phyloP scores from a whole-genome alignment of 169 alveolate genomes.

The Plasmodium reichenowi region DNA sequence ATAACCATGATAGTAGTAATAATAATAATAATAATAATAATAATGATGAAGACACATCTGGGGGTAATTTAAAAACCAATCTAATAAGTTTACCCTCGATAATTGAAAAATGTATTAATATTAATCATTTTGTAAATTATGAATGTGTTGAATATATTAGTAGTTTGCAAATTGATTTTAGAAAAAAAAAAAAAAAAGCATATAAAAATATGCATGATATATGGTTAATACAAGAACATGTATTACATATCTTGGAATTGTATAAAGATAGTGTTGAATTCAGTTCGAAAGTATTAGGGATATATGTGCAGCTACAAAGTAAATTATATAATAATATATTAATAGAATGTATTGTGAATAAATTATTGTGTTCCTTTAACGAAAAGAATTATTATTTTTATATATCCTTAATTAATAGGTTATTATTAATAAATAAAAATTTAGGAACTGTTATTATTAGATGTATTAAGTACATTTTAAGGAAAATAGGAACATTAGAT shows the following conservation, averaged over 20 bases:
- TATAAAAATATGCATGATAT: constrained; percentile 58
- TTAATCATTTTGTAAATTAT: constrained; percentile 21
- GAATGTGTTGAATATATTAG: constrained; percentile 49
- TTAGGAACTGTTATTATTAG: constrained; percentile 69
- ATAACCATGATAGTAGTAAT: not conserved
- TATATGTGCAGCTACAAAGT: constrained; percentile 71
- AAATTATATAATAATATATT: constrained; percentile 70
- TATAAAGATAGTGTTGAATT: constrained; percentile 65
- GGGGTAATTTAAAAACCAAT: constrained; percentile 8
- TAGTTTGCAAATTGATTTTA: constrained; percentile 53
- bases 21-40: not conserved
- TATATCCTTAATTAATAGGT: constrained; percentile 56
- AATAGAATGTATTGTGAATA: constrained; percentile 60
- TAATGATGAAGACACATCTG: not conserved
- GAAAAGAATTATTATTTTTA: constrained; percentile 56
- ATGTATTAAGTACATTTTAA: constrained; percentile 67
- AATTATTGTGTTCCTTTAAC: constrained; percentile 52
- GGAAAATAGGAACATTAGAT: constrained; percentile 57
- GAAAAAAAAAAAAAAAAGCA: constrained; percentile 24
- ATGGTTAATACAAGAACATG: constrained; percentile 76
- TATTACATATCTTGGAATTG: constrained; percentile 55
- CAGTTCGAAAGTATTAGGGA: constrained; percentile 58
- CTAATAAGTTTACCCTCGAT: constrained; percentile 8
- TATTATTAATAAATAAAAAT: constrained; percentile 72
- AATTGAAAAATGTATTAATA: constrained; percentile 49